Evolutionary conservation across 345 rosid genomes (phyloP), one percentile per base, ranked within the genome.

Genomic region (Rubroshorea leprosula): DNA sequence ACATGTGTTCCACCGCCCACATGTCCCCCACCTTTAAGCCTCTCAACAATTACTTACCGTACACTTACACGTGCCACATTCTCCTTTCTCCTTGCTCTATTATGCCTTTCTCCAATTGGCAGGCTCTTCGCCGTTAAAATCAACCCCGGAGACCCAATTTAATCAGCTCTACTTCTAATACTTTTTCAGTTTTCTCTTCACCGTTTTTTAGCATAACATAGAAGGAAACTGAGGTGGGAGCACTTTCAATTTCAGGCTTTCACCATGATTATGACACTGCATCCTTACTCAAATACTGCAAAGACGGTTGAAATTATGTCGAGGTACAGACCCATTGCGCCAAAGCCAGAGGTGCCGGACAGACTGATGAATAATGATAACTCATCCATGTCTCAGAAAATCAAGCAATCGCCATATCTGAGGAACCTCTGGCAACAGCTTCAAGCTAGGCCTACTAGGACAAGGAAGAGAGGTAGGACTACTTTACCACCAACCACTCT

Each of bases 271-370:
- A 85, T 78, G 80, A 83, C 88, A 13, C 69, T 83, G 41, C 75
- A 41, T 27, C 80, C 83, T 67, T 80, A 76, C 60, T 51, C 84
- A 4, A 60, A 67, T 45, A 76, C 93, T 8, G 82, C 83, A 0
- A 86, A 83, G 66, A 89, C 97, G 0, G 96, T 94, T 29, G 97
- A 93, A 76, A 93, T 93, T 63, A 82, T 93, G 90, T 89, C 96
- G 3, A 71, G 89, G 69, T 93, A 87, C 60, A 75, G 96, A 58
- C 99, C 97, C 2, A 93, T 89, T 46, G 97, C 99, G 16, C 99
- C 99, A 1, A 93, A 74, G 68, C 97, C 97, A 0, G 94, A 80
- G 62, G 47, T 55, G 14, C 60, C 79, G 3, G 60, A 27, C 39
- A 58, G 14, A 12, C 59, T 75, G 59, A 31, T 60, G 16, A 35